Percentiles rank a stretch among this genome's conserved stretches.
Evolutionary conservation across 2,329 filamentous ascomycete genomes (phyloP).

Genomic region (Verticillium albo-atrum): DNA sequence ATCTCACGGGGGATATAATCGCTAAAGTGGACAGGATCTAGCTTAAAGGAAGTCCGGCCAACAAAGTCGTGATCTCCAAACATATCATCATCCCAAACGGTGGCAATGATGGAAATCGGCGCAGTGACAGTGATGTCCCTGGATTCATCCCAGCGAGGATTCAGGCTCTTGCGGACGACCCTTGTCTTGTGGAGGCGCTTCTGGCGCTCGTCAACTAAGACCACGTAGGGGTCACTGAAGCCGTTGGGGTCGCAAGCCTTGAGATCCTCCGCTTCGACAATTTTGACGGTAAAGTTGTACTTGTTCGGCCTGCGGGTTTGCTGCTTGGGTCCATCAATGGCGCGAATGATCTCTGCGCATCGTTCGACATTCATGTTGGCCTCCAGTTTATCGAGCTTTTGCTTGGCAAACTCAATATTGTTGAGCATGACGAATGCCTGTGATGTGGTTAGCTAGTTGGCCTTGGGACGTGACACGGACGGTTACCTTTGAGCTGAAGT

Average conservation of each 20-base stretch:
- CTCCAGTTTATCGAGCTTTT: constrained; percentile 87
- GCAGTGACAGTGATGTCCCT: constrained; percentile 93
- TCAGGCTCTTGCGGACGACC: constrained; percentile 84
- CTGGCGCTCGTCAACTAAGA: constrained; percentile 95
- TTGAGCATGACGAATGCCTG: constrained; percentile 97
- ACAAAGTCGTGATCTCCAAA: constrained; percentile 97
- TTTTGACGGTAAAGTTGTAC: constrained; percentile 98
- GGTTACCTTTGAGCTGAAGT: constrained; percentile 85
- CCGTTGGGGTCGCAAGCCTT: constrained; percentile 98
- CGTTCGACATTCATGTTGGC: constrained; percentile 86
- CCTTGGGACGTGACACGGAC: neutral
- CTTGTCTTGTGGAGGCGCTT: constrained; percentile 93
- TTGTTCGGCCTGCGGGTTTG: constrained; percentile 67
- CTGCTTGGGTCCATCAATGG: constrained; percentile 65
- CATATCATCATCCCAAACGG: constrained; percentile 97
- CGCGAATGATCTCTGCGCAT: constrained; percentile 77
- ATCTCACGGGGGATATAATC: constrained; percentile 95
- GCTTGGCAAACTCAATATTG: constrained; percentile 92
- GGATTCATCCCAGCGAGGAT: constrained; percentile 95
- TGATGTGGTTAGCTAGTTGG: neutral
- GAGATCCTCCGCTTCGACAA: constrained; percentile 94
- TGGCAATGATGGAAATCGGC: constrained; percentile 90
- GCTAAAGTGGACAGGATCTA: constrained; percentile 96
- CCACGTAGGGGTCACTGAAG: constrained; percentile 92
- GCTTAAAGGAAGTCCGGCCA: constrained; percentile 90